Base-by-base conservation (phyloP, 108 stramenopile species). In the Conticribra guillardii region DNA sequence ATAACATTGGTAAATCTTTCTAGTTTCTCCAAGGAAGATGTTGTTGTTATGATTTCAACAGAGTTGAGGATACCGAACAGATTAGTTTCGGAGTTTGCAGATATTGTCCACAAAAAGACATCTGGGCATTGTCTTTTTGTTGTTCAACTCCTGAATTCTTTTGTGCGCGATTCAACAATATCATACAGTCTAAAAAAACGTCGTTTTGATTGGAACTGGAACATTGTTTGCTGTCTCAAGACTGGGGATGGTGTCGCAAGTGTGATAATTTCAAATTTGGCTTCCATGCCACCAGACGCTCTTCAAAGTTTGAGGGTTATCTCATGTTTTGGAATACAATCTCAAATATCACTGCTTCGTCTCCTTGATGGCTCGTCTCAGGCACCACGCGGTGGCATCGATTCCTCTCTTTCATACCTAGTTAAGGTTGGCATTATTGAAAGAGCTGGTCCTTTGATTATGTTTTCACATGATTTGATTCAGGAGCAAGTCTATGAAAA, bases 131-230 rank as follows among this genome's bases (percentile, higher is more conserved):
- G 45, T 15, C 29, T 69, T 27, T 69, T 69, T 23, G 68, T 61
- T n/a, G 47, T 69, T 47, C 41, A 69, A 46, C 60, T 69, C 19
- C 60, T 69, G 26, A 69, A 69, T 31, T 69, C 68, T 9, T 44
- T 69, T 22, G 47, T 69, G 16, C 24, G 60, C 17, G 68, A 69
- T 29, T 65, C 64, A 9, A 32, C 41, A 11, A 49, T 65, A 23
- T 32, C 49, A 32, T 65, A 52, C 32, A 65, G 50, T 31, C 50
- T 46, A 18, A 52, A 27, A 32, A 32, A 22, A 34, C 50, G 50
- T 23, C 31, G 50, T 0, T 65, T 21, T 53, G 50, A 33, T 52
- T 65, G 64, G 64, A 23, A 52, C 21, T 16, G 15, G 9, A 29
- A 14, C 1, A 51, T 33, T 18, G 33, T 65, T 34, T 32, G 33